Percentiles rank a stretch among this genome's conserved stretches.
Evolutionary conservation across 805 yeast genomes (phyloP).

Genomic region (Lipomyces kockii): DNA sequence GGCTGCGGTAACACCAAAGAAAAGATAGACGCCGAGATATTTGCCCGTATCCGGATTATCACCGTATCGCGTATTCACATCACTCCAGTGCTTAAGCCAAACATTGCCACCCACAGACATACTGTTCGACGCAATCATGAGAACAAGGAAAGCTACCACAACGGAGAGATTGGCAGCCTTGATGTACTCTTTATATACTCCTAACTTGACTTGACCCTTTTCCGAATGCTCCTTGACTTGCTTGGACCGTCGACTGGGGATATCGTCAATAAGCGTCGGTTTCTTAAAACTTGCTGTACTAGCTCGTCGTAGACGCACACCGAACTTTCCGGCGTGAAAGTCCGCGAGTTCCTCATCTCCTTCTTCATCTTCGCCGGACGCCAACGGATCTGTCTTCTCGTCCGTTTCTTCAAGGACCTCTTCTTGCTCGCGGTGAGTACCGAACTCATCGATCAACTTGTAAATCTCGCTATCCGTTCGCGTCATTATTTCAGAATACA

Average conservation of each 20-base stretch:
- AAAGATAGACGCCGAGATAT: slow-evolving; percentile 75
- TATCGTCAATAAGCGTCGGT: slow-evolving; percentile 37
- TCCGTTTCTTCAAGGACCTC: slow-evolving; percentile 10
- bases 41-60: slow-evolving; percentile 70
- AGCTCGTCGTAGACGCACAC: slow-evolving; percentile 57
- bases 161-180: slow-evolving; percentile 78
- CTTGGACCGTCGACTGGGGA: slow-evolving; percentile 34
- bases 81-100: slow-evolving; percentile 98
- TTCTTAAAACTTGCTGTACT: slow-evolving; percentile 63
- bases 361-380: slow-evolving; percentile 18
- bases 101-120: slow-evolving; percentile 58
- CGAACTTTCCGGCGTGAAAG: slow-evolving; percentile 15
- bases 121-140: slow-evolving; percentile 47
- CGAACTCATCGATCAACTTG: slow-evolving; percentile 34
- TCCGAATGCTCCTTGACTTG: slow-evolving; percentile 73
- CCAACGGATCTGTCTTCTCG: slow-evolving; percentile 19
- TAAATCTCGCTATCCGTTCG: slow-evolving; percentile 22
- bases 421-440: slow-evolving; percentile 5
- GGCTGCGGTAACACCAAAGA: slow-evolving; percentile 72
- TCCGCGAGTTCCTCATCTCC: slow-evolving; percentile 14
- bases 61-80: slow-evolving; percentile 71
- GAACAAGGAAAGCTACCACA: slow-evolving; percentile 61
- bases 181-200: slow-evolving; percentile 80
- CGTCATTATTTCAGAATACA: slow-evolving; percentile 40
- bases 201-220: slow-evolving; percentile 92